Evolutionary conservation across 225 moss, liverwort and hornwort species (phyloP), one percentile per base, ranked within the genome.

Genomic region (Marchantia paleacea): DNA sequence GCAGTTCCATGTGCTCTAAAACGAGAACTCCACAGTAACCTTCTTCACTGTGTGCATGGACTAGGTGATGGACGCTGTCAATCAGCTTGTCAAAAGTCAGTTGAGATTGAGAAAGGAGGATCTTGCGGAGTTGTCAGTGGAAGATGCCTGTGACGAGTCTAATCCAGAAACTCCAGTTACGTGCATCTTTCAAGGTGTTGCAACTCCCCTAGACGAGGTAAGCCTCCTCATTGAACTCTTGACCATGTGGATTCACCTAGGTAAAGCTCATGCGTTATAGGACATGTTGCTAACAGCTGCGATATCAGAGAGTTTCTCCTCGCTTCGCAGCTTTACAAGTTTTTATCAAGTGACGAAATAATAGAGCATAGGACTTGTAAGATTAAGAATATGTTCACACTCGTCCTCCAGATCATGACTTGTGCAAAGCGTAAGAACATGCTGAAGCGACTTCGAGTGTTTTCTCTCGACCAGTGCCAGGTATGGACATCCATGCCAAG

Each of bases 391-490:
- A 39, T 39, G 2, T 39, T 39, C 39, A 39, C 39, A 39, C 39
- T 39, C 39, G 39, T 39, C 57, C 19, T 31, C 62, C 80, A 89
- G 88, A 86, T 89, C 30, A 84, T 86, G 81, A 84, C 80, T 30
- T 89, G 85, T 72, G 88, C 88, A 30, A 89, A 89, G 26, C 80
- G 82, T 30, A 79, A 80, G 53, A 89, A 86, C 30, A 89, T 89
- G 88, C 62, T 89, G 26, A 85, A 84, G 69, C 86, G 86, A 72
- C 74, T 89, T 22, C 86, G 88, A 80, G 82, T 89, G 16, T 89
- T 89, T 82, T 89, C 88, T 62, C 83, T 89, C 13, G 88, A 89
- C 29, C 86, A 89, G 57, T 89, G 82, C 78, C 84, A 89, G 84
- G 88, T 89, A 19, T 25, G 51, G 19, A 24, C 53, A 55, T 2